Evolutionary conservation across 257 asterid species (phyloP).

Genomic region (Nicotiana benthamiana): DNA sequence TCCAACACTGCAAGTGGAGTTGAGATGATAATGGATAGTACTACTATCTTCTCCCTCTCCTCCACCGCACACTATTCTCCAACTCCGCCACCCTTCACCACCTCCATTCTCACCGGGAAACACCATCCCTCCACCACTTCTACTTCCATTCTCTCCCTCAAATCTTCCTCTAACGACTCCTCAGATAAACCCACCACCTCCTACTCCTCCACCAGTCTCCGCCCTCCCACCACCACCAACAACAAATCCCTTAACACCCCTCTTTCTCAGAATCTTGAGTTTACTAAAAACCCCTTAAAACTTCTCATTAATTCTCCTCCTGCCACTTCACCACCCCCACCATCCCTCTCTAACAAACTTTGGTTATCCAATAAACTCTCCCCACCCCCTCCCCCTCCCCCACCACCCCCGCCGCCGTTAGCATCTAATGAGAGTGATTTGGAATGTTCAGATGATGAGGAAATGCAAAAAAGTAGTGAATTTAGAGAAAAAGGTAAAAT

Average conservation of each 20-base stretch:
- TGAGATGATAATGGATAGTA: slow-evolving; percentile 6
- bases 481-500: slow-evolving; percentile 78
- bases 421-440: slow-evolving; percentile 17
- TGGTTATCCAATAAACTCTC: slow-evolving; percentile 76
- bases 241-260: slow-evolving; percentile 36
- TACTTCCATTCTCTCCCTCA: slow-evolving; percentile 30
- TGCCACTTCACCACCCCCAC: slow-evolving; percentile 13
- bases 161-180: slow-evolving; percentile 18
- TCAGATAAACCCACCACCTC: neutral
- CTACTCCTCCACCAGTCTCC: slow-evolving; percentile 27
- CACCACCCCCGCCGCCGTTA: slow-evolving; percentile 2
- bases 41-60: slow-evolving; percentile 29
- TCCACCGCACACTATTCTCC: slow-evolving; percentile 36
- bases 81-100: slow-evolving; percentile 20
- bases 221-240: slow-evolving; percentile 63
- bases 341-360: slow-evolving; percentile 47
- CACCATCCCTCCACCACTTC: slow-evolving; percentile 19
- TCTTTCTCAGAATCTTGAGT: slow-evolving; percentile 23
- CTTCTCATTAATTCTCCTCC: slow-evolving; percentile 28
- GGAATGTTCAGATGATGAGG: slow-evolving; percentile 14
- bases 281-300: slow-evolving; percentile 59
- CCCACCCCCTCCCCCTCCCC: slow-evolving; percentile 48
- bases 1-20: neutral
- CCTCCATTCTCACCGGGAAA: slow-evolving; percentile 11
- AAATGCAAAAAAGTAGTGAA: slow-evolving; percentile 20